phyloP scores from a whole-genome alignment of 306 rosid genomes.

The Fragaria ananassa region DNA sequence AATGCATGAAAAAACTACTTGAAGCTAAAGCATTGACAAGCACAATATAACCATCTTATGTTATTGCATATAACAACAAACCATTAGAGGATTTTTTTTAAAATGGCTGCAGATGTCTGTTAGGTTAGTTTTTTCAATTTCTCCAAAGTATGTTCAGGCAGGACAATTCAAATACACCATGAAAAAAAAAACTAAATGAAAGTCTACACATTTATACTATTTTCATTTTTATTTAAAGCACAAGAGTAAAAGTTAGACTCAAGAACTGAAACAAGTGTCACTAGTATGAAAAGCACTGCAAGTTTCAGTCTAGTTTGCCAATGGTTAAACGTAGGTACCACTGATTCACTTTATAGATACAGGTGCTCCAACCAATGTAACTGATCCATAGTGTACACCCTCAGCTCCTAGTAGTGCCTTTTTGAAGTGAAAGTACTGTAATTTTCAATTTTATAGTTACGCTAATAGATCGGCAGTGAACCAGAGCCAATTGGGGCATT shows the following conservation, averaged over 20 bases:
- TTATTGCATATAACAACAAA: not conserved
- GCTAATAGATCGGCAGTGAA: not conserved
- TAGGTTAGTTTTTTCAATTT: not conserved
- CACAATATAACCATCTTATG: not conserved
- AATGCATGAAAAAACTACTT: not conserved
- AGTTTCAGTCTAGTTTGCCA: not conserved
- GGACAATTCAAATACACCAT: not conserved
- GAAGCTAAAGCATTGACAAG: not conserved
- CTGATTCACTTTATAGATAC: not conserved
- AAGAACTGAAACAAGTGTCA: not conserved
- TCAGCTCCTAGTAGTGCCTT: not conserved
- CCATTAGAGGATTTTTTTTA: not conserved
- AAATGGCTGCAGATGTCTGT: no score
- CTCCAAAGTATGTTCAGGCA: not conserved
- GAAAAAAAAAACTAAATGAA: not conserved
- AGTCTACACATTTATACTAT: not conserved
- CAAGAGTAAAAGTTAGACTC: not conserved
- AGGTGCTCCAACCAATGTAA: not conserved
- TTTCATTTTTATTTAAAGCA: not conserved
- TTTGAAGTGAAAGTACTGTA: not conserved
- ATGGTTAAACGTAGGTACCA: not conserved
- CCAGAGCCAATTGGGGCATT: constrained; percentile 10
- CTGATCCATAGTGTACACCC: not conserved
- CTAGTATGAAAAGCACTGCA: not conserved
- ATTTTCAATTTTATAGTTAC: not conserved